Evolutionary conservation across 2,329 filamentous ascomycete species (phyloP).

Genomic region (Calonectria montana): DNA sequence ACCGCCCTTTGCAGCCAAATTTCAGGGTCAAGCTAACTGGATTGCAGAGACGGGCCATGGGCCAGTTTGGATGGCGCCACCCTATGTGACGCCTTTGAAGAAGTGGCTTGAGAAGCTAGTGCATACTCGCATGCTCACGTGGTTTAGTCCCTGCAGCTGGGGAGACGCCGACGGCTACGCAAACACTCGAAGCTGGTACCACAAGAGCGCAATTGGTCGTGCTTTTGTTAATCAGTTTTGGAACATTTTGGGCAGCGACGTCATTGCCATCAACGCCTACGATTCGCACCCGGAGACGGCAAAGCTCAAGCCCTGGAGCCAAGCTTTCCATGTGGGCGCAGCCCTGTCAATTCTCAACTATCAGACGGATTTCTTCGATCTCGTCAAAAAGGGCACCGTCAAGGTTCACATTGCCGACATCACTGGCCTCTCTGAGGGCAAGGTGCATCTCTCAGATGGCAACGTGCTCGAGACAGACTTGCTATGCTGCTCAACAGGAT

Average conservation of each 20-base stretch:
- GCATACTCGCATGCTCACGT: conserved; percentile 67
- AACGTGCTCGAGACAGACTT: conserved; percentile 60
- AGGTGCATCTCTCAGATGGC: conserved; percentile 63
- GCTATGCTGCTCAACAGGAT: conserved; percentile 69
- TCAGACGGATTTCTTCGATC: conserved; percentile 60
- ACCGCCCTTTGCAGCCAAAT: neutral
- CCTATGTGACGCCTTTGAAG: conserved; percentile 71
- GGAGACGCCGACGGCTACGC: conserved; percentile 66
- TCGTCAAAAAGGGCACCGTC: conserved; percentile 61
- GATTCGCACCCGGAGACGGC: conserved; percentile 53
- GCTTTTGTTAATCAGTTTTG: conserved; percentile 62
- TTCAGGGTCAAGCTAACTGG: neutral
- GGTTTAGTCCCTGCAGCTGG: conserved; percentile 76
- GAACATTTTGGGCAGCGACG: conserved; percentile 59
- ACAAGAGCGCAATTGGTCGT: conserved; percentile 62
- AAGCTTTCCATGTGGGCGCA: conserved; percentile 59
- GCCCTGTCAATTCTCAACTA: conserved; percentile 66
- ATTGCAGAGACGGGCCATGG: conserved; percentile 58
- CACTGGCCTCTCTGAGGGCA: conserved; percentile 50
- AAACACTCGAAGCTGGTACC: conserved; percentile 59
- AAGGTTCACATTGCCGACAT: conserved; percentile 62
- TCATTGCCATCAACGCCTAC: conserved; percentile 58
- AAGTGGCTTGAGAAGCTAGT: conserved; percentile 69
- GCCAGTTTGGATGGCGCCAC: conserved; percentile 65
- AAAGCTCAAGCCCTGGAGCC: conserved; percentile 55